Conservation (phyloP, 108 stramenopile genomes). For the Nitzschia sp. region DNA sequence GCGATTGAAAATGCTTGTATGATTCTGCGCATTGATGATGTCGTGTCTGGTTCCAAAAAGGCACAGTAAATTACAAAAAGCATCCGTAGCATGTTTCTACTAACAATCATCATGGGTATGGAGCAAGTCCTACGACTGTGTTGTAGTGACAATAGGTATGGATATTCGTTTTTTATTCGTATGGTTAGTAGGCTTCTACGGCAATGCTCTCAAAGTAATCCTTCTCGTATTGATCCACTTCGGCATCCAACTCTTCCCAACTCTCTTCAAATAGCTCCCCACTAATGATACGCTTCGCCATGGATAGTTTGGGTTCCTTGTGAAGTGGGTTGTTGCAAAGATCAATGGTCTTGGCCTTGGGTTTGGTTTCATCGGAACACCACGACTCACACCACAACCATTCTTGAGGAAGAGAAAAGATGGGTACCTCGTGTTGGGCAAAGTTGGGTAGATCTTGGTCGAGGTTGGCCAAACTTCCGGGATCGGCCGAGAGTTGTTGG, state of each 20-base stretch:
- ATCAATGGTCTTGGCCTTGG: conserved; percentile 96
- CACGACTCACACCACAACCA: conserved; percentile 99
- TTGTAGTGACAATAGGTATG: too few species aligned
- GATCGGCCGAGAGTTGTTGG: conserved; percentile 92
- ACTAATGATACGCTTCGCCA: conserved; percentile 96
- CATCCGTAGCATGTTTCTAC: too few species aligned
- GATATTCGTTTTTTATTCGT: too few species aligned
- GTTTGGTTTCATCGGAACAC: conserved; percentile 97
- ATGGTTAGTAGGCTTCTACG: too few species aligned
- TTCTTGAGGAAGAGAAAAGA: conserved; percentile 92
- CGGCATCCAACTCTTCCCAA: conserved; percentile 97
- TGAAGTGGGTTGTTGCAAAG: conserved; percentile 98
- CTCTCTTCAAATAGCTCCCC: conserved; percentile 93
- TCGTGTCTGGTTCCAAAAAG: conserved; percentile 96
- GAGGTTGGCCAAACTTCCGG: conserved; percentile 93
- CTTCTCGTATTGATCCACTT: conserved; percentile 65
- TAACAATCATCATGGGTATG: too few species aligned
- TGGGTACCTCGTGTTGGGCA: conserved; percentile 88
- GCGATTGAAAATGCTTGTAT: conserved; percentile 98
- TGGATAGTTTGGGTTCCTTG: conserved; percentile 98
- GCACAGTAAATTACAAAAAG: not conserved
- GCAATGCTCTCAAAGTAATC: conserved; percentile 31
- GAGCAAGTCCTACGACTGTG: too few species aligned
- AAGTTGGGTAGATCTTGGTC: conserved; percentile 99
- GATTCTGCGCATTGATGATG: conserved; percentile 97